A percentile compares a stretch with the other conserved stretches of the same genome.
phyloP scores from a whole-genome alignment of 805 yeast genomes.

The Candida khao-thaluensis region DNA sequence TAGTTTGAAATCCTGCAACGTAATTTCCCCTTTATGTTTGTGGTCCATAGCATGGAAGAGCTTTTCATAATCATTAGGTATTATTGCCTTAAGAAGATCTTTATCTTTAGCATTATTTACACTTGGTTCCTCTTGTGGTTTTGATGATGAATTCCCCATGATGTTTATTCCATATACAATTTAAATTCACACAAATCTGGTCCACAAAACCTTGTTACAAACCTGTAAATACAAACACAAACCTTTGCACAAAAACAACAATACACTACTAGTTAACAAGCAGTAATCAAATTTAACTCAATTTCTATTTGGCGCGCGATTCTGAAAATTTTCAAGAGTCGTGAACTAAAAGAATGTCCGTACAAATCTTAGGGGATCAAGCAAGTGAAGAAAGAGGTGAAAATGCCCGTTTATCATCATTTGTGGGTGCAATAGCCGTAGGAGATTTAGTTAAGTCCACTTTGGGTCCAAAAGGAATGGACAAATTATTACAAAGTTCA shows the following conservation, averaged over 20 bases:
- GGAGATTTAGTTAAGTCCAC: conserved; percentile 95
- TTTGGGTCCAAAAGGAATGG: conserved; percentile 99
- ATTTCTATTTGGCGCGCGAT: not conserved
- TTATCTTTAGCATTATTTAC: not conserved
- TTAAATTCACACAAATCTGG: too few relatives aligned
- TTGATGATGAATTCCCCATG: not conserved
- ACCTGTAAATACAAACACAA: too few relatives aligned
- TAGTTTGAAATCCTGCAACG: conserved; percentile 46
- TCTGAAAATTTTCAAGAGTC: not conserved
- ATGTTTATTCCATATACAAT: too few relatives aligned
- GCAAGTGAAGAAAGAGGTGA: conserved; percentile 98
- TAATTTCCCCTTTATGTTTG: conserved; percentile 46
- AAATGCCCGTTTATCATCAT: conserved; percentile 95
- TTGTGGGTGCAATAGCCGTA: conserved; percentile 98
- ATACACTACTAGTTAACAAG: not conserved
- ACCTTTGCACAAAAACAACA: too few relatives aligned
- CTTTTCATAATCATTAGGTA: conserved; percentile 14
- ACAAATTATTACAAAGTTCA: conserved; percentile 86
- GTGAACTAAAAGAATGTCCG: conserved; percentile 50
- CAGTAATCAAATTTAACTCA: not conserved
- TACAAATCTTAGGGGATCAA: conserved; percentile 94
- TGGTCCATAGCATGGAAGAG: conserved; percentile 38
- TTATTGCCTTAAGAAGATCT: conserved; percentile 3
- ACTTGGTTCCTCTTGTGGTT: too few relatives aligned
- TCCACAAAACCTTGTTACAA: too few relatives aligned